Evolutionary conservation across 2,329 filamentous ascomycete species (phyloP), one percentile per base, ranked within the genome.

Genomic region (Talaromyces sp.): DNA sequence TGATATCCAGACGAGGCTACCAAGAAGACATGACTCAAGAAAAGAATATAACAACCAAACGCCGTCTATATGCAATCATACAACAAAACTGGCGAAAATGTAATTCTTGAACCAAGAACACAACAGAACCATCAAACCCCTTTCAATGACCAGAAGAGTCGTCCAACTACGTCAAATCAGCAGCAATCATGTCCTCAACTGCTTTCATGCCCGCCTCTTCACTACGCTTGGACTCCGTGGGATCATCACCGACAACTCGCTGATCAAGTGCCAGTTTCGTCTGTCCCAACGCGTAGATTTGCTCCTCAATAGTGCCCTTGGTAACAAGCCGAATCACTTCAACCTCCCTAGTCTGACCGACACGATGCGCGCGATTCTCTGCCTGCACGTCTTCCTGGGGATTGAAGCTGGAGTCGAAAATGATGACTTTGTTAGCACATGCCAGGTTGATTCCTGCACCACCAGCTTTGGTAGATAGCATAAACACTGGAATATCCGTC

Each of bases 301-400:
- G 87, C 74, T 97, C 92, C 73, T 99, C 94, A 28, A 99, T 89
- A 0, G 93, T 96, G 58, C 82, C 84, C 58, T 81, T 82, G 0
- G 89, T 89, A 56, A 99, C 88, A 1, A 99, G 81, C 31, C 91
- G 81, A 40, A 96, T 85, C 40, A 99, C 89, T 70, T 99, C 93
- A 1, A 99, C 94, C 36, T 93, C 88, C 15, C 89, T 81, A 31
- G 84, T 92, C 77, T 99, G 94, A 0, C 94, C 94, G 8, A 99
- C 89, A 13, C 94, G 88, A 75, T 99, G 94, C 0, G 94, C 94
- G 17, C 94, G 87, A 72, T 99, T 97, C 78, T 97, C 94, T 0
- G 94, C 94, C 72, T 99, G 94, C n/a, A 96, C 86, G 69, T 99
- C 94, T 65, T 97, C 93, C 70, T 99, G 94, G 0, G 94, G 94